These are phyloP conservation scores for Phytopythium ostracodes DNA, from an alignment of 352 stramenopile genomes.

Conservation along the genomic window DNA sequence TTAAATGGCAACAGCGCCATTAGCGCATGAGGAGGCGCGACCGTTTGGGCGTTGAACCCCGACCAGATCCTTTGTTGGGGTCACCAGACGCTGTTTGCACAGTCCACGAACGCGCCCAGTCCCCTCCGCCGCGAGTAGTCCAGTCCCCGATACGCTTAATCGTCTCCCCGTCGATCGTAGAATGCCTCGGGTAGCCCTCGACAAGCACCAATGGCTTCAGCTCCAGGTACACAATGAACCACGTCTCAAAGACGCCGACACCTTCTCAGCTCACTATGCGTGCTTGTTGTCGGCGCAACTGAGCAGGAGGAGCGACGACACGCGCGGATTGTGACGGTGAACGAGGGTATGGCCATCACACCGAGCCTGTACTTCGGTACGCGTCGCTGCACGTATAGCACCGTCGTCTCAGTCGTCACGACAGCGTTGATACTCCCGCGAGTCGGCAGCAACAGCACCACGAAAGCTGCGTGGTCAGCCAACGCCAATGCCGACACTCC, in stretches of 20 bases:
- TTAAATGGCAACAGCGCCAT: neutral
- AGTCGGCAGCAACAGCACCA: conserved; percentile 5
- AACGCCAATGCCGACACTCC: neutral
- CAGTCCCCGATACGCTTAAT: neutral
- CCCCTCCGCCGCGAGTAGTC: neutral
- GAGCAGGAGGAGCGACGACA: conserved; percentile 38
- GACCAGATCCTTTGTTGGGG: neutral
- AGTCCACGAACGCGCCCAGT: neutral
- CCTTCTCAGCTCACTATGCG: neutral
- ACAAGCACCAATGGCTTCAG: conserved; percentile 48
- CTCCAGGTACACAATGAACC: conserved; percentile 10
- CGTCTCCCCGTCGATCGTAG: neutral
- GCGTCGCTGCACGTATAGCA: conserved; percentile 66
- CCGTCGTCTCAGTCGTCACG: conserved; percentile 65
- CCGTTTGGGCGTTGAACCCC: neutral
- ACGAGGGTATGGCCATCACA: conserved; percentile 43
- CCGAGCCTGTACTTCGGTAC: conserved; percentile 73
- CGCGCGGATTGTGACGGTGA: conserved; percentile 51
- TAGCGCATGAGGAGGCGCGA: conserved; percentile 4
- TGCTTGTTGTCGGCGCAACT: too few species aligned
- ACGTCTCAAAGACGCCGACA: too few species aligned
- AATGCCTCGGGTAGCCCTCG: conserved; percentile 2
- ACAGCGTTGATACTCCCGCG: conserved; percentile 32
- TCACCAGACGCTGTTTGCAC: neutral
- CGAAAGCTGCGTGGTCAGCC: neutral